phyloP scores from a whole-genome alignment of 1,139 yeast genomes.

The Hanseniaspora gamundiae region DNA sequence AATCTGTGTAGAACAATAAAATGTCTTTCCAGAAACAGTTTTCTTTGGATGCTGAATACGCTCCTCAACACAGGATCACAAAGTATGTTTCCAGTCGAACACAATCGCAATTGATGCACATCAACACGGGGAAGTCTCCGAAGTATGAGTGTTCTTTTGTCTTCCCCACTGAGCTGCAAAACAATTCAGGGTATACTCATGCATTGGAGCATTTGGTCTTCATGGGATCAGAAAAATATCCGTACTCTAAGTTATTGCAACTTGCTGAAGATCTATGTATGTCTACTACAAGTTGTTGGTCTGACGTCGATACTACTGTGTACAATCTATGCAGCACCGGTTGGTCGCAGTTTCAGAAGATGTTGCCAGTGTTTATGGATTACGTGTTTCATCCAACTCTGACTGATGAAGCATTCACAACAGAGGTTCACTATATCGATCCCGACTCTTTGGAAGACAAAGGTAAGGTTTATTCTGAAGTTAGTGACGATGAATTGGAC shows the following conservation, averaged over 20 bases:
- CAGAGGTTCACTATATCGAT: constrained; percentile 83
- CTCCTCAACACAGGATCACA: not conserved
- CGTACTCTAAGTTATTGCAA: constrained; percentile 75
- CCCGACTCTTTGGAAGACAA: constrained; percentile 65
- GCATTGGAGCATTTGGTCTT: constrained; percentile 78
- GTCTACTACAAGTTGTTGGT: constrained; percentile 83
- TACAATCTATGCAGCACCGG: constrained; percentile 79
- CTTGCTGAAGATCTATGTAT: constrained; percentile 63
- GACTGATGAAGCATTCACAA: constrained; percentile 70
- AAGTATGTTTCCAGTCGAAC: constrained; percentile 32
- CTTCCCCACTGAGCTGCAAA: constrained; percentile 72
- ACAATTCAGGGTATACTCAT: constrained; percentile 80
- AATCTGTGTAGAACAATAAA: too few relatives aligned
- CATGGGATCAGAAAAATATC: constrained; percentile 75
- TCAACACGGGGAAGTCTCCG: constrained; percentile 61
- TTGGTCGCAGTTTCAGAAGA: constrained; percentile 72
- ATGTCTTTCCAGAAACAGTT: not conserved
- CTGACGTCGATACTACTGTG: constrained; percentile 79
- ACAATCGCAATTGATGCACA: constrained; percentile 59
- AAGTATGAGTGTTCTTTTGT: constrained; percentile 77
- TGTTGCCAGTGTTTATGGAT: constrained; percentile 72
- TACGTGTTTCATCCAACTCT: constrained; percentile 68
- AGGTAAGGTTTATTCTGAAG: constrained; percentile 62
- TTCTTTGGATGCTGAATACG: not conserved
- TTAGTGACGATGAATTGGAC: constrained; percentile 88